These are phyloP conservation scores for Acmispon strigosus DNA, from an alignment of 306 rosid genomes.

Conservation along the genomic window DNA sequence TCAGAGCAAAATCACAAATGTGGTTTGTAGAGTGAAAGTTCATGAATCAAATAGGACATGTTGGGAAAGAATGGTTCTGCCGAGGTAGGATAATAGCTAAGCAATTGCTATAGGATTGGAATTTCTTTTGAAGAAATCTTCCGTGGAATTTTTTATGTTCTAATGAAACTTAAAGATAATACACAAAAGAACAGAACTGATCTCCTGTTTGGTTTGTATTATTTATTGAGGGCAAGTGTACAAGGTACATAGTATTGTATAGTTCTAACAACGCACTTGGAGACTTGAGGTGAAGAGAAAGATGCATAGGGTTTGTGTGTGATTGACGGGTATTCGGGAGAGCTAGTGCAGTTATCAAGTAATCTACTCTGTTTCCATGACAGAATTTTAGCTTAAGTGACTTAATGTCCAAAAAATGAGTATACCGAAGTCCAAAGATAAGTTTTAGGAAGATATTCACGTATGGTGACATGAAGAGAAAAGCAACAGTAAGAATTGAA, in stretches of 20 bases:
- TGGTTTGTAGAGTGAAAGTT: not conserved
- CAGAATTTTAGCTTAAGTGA: not conserved
- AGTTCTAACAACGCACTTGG: not conserved
- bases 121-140: not conserved
- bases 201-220: not conserved
- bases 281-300: not conserved
- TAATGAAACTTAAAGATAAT: not conserved
- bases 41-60: not conserved
- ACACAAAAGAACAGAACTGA: not conserved
- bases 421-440: no score
- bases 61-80: not conserved
- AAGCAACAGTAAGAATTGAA: not conserved
- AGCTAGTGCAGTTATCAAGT: not conserved
- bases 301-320: not conserved
- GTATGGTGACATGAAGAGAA: not conserved
- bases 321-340: not conserved
- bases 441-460: no score
- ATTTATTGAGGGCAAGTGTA: not conserved
- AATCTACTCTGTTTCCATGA: not conserved
- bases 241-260: not conserved
- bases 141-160: not conserved
- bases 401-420: not conserved
- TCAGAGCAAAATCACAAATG: not conserved
- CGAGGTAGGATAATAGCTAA: not conserved
- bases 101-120: not conserved